phyloP scores from a whole-genome alignment of 192 early-diverging fungal species.

The Mortierella alpina region DNA sequence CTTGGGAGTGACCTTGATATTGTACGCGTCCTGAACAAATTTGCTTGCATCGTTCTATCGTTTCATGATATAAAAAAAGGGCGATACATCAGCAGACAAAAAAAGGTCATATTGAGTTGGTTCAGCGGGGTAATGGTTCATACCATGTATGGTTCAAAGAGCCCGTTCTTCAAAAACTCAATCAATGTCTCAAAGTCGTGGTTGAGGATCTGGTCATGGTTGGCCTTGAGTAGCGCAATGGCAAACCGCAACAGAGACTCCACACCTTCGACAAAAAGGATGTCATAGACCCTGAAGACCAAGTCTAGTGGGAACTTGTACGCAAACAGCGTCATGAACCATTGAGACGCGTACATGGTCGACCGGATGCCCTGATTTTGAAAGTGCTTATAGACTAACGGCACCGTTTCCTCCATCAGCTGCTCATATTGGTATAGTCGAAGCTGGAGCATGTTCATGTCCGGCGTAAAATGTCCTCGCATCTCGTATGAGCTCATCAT shows the following conservation, averaged over 20 bases:
- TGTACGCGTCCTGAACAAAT: conserved; percentile 86
- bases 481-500: conserved; percentile 91
- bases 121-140: conserved; percentile 60
- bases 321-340: conserved; percentile 99
- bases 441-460: conserved; percentile 90
- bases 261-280: conserved; percentile 93
- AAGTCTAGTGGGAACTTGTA: conserved; percentile 96
- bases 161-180: conserved; percentile 87
- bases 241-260: conserved; percentile 89
- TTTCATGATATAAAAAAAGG: background rate
- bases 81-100: background rate
- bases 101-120: background rate
- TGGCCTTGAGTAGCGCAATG: conserved; percentile 87
- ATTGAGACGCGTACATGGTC: conserved; percentile 97
- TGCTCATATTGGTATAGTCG: conserved; percentile 91
- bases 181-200: conserved; percentile 89
- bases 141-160: conserved; percentile 89
- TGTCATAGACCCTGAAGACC: conserved; percentile 93
- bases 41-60: conserved; percentile 70
- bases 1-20: conserved; percentile 76
- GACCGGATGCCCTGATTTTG: conserved; percentile 83
- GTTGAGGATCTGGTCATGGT: conserved; percentile 80
- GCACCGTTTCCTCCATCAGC: conserved; percentile 84
- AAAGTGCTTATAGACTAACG: conserved; percentile 83
- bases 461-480: conserved; percentile 89